Base-by-base conservation (phyloP, 176 grass and related monocot genomes). In the Carex scoparia region DNA sequence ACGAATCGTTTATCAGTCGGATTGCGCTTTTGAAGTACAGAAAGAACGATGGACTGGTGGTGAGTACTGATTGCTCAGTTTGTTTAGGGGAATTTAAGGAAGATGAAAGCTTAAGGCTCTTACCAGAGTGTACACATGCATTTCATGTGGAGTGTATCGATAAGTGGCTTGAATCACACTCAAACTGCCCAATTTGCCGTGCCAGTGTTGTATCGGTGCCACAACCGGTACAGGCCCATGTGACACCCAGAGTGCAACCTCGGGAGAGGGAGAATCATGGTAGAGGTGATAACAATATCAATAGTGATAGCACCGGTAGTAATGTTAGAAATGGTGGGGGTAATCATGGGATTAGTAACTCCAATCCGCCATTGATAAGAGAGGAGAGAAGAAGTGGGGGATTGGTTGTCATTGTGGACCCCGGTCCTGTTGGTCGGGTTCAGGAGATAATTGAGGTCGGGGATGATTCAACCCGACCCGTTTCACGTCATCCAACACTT, bases 61-160 rank as follows among this genome's bases (percentile, higher is more conserved):
- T 80, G 18, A 80, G 77, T 14, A 80, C 85, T 5, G 85, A 86
- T 62, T 86, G 85, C 85, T 81, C 85, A 12, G 85, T 86, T 33
- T 86, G 85, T 60, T 69, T 86, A 54, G 66, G 76, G 32, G 76
- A 86, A 68, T 86, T 86, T 42, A 68, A 74, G 46, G 85, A 86
- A 38, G 85, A 69, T 3, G 85, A 86, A 46, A 86, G 62, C 30
- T 80, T 86, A 12, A 79, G 85, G 40, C 85, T 86, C 8, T 67
- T 81, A 27, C 85, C 85, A 1, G 79, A 86, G 63, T 86, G 85
- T 28, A 81, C 76, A 9, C 85, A 86, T 57, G 85, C 75, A 4
- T 86, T 86, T 69, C 85, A 86, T 32, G 61, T 86, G 49, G 76
- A 86, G 12, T 86, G 85, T 58, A 86, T 86, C 18, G 85, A 86